Evolutionary conservation across 2,329 filamentous ascomycete genomes (phyloP).

Genomic region (Eutypella sp.): DNA sequence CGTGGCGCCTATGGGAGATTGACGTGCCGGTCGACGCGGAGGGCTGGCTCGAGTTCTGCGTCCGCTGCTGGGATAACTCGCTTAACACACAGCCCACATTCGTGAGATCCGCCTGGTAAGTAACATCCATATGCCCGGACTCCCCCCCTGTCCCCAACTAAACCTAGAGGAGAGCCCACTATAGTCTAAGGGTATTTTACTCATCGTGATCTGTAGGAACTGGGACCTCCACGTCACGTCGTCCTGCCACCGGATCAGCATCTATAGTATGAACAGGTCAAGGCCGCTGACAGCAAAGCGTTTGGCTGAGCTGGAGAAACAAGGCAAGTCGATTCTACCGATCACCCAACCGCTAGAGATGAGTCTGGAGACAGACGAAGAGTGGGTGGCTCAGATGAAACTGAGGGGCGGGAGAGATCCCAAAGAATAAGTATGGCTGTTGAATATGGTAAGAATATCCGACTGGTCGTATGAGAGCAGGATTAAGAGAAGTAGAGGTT

Average conservation of each 20-base stretch:
- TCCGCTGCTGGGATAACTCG: constrained; percentile 57
- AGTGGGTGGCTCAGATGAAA: constrained; percentile 40
- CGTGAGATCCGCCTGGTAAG: constrained; percentile 47
- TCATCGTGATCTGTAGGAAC: constrained; percentile 37
- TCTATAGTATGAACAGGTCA: constrained; percentile 58
- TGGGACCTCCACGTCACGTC: constrained; percentile 63
- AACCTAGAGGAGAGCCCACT: not conserved
- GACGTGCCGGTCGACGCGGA: constrained; percentile 59
- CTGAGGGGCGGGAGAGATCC: constrained; percentile 36
- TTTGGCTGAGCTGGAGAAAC: constrained; percentile 46
- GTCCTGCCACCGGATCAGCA: constrained; percentile 53
- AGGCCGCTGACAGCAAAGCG: constrained; percentile 42
- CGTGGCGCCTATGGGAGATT: constrained; percentile 61
- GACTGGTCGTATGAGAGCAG: no score
- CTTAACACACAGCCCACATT: constrained; percentile 55
- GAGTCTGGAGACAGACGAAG: constrained; percentile 42
- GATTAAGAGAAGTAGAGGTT: no score
- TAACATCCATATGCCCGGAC: not conserved
- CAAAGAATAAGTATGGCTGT: constrained; percentile 34
- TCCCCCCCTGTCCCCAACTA: constrained; percentile 8
- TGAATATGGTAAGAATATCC: no score
- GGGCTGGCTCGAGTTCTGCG: constrained; percentile 56
- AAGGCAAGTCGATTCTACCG: constrained; percentile 42
- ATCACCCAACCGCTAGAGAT: constrained; percentile 51
- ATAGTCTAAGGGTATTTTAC: not conserved